Evolutionary conservation across 78 protist genomes (phyloP).

Genomic region (Dictyostelium intermedium): DNA sequence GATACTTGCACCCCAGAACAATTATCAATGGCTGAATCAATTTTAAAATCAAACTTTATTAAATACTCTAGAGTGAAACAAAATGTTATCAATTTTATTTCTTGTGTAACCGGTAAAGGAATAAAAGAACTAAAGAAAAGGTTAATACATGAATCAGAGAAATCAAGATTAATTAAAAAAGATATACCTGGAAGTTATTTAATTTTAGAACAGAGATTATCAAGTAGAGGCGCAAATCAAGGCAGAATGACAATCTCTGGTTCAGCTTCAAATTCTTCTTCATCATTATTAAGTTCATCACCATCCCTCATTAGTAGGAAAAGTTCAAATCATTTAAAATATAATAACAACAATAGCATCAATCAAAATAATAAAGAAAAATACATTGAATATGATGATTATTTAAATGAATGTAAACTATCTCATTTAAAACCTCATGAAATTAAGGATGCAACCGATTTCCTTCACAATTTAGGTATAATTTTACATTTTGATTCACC

Average conservation of each 20-base stretch:
- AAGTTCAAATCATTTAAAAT: background rate
- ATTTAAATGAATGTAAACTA: conserved; percentile 6
- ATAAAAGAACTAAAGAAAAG: conserved; percentile 58
- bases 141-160: conserved; percentile 38
- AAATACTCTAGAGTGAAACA: conserved; percentile 45
- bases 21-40: conserved; percentile 19
- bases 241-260: conserved; percentile 5
- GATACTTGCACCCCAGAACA: conserved; percentile 75
- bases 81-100: conserved; percentile 18
- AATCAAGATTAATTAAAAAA: conserved; percentile 42
- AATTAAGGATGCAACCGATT: conserved; percentile 15
- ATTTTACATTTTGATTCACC: conserved; percentile 61
- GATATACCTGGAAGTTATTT: conserved; percentile 66
- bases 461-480: conserved; percentile 73
- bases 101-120: conserved; percentile 60
- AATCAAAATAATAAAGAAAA: background rate
- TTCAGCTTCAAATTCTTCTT: background rate
- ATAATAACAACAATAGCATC: background rate
- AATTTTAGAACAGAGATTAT: conserved; percentile 45
- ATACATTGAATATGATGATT: conserved; percentile 46
- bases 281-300: background rate
- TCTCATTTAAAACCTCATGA: conserved; percentile 33
- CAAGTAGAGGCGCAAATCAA: conserved; percentile 64
- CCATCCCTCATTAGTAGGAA: background rate
- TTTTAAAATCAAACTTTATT: conserved; percentile 10